These are phyloP conservation scores for Gloeopeniophorella convolvens DNA, from an alignment of 768 basidiomycete genomes.

Conservation along the genomic window DNA sequence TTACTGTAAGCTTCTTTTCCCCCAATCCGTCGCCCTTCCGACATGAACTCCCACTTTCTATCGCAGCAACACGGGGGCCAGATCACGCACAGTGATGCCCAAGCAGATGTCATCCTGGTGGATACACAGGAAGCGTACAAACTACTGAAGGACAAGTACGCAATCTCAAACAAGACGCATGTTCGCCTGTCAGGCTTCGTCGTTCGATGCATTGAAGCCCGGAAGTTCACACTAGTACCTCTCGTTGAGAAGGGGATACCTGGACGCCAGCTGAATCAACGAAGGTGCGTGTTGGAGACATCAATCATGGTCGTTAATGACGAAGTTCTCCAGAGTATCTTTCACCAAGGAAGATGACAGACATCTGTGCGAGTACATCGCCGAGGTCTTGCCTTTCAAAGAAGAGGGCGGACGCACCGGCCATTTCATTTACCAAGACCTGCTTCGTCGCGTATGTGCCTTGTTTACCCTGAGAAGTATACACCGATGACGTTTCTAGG, in stretches of 20 bases:
- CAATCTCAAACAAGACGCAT: conserved; percentile 10
- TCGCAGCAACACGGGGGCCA: conserved; percentile 13
- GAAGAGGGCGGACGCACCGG: conserved; percentile 12
- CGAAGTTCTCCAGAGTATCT: too few relatives aligned
- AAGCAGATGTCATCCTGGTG: conserved; percentile 15
- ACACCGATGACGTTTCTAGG: background rate
- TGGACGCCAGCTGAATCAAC: conserved; percentile 4
- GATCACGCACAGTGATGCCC: background rate
- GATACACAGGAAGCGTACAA: conserved; percentile 1
- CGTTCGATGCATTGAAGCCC: conserved; percentile 9
- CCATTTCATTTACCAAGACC: conserved; percentile 11
- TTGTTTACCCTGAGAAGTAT: background rate
- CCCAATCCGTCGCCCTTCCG: background rate
- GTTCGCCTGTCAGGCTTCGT: conserved; percentile 19
- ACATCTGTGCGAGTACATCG: conserved; percentile 12
- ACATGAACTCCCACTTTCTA: too few relatives aligned
- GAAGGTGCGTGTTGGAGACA: background rate
- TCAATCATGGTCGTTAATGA: background rate
- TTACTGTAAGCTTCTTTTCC: conserved; percentile 21
- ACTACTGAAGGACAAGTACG: conserved; percentile 12
- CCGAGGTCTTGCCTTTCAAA: conserved; percentile 10
- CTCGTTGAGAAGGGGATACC: background rate
- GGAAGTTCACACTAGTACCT: conserved; percentile 5
- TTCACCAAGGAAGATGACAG: conserved; percentile 15
- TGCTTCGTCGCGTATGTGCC: conserved; percentile 13